Conservation (phyloP, 179 eudicot genomes). For the Carnegiea gigantea region DNA sequence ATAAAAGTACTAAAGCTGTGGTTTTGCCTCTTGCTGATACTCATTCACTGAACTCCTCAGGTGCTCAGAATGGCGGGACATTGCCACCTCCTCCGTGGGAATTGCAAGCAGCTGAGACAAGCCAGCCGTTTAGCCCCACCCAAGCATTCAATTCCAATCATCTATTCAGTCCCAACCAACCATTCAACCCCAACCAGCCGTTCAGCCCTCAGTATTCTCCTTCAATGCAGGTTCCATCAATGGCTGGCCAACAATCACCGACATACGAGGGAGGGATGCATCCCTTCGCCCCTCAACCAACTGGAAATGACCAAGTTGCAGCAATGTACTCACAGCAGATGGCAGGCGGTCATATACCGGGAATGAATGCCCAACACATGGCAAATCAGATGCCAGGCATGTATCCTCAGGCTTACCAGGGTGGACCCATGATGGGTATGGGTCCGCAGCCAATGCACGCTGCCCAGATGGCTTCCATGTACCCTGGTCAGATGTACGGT, state of each 20-base stretch:
- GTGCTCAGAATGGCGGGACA: slow-evolving; percentile 53
- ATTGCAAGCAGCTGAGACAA: slow-evolving; percentile 48
- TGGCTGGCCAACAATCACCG: slow-evolving; percentile 39
- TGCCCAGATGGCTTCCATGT: slow-evolving; percentile 52
- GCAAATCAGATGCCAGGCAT: slow-evolving; percentile 39
- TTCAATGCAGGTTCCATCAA: slow-evolving; percentile 43
- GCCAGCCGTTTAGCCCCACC: neutral
- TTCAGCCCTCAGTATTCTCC: slow-evolving; percentile 42
- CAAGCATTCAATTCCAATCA: neutral
- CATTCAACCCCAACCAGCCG: slow-evolving; percentile 24
- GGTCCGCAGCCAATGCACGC: slow-evolving; percentile 54
- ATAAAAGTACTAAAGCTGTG: neutral
- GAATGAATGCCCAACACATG: slow-evolving; percentile 43
- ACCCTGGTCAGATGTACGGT: slow-evolving; percentile 67
- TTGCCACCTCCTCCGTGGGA: slow-evolving; percentile 99
- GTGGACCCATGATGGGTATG: slow-evolving; percentile 44
- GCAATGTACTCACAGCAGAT: slow-evolving; percentile 54
- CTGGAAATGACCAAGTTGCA: slow-evolving; percentile 42
- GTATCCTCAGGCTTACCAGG: slow-evolving; percentile 52
- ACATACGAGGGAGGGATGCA: slow-evolving; percentile 43
- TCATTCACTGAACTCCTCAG: slow-evolving; percentile 31
- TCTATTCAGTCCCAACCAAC: neutral
- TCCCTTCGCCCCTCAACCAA: slow-evolving; percentile 45
- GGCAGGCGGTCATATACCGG: slow-evolving; percentile 42
- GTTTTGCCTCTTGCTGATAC: slow-evolving; percentile 1